Evolutionary conservation across 2,329 filamentous ascomycete genomes (phyloP).

Genomic region (Fusarium redolens): DNA sequence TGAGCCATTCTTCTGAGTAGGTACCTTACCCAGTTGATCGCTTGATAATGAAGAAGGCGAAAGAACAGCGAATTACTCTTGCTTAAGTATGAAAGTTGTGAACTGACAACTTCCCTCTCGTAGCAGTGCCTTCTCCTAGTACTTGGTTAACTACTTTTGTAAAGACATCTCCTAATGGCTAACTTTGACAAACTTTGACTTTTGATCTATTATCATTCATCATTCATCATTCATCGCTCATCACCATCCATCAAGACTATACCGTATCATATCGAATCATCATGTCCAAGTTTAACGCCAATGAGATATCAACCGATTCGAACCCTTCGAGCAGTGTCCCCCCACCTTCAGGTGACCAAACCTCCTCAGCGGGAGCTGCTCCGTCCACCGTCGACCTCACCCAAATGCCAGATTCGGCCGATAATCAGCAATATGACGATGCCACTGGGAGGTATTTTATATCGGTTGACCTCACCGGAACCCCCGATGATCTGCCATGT

Average conservation of each 20-base stretch:
- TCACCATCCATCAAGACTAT: neutral
- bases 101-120: neutral
- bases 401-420: neutral
- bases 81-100: too few species aligned
- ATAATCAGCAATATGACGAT: too few species aligned
- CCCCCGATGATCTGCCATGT: too few species aligned
- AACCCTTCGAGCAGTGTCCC: neutral
- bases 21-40: too few species aligned
- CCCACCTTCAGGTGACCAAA: neutral
- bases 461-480: neutral
- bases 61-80: too few species aligned
- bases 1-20: neutral
- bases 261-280: neutral
- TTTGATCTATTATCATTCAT: too few species aligned
- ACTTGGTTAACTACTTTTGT: neutral
- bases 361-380: too few species aligned
- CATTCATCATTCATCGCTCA: neutral
- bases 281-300: neutral
- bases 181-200: neutral
- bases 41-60: too few species aligned
- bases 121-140: neutral
- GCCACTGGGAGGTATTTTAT: too few species aligned
- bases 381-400: neutral
- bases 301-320: neutral
- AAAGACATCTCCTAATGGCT: neutral